A percentile compares a stretch with the other conserved stretches of the same genome.
Evolutionary conservation across 352 stramenopile genomes (phyloP).

Genomic region (Plasmopara viticola): DNA sequence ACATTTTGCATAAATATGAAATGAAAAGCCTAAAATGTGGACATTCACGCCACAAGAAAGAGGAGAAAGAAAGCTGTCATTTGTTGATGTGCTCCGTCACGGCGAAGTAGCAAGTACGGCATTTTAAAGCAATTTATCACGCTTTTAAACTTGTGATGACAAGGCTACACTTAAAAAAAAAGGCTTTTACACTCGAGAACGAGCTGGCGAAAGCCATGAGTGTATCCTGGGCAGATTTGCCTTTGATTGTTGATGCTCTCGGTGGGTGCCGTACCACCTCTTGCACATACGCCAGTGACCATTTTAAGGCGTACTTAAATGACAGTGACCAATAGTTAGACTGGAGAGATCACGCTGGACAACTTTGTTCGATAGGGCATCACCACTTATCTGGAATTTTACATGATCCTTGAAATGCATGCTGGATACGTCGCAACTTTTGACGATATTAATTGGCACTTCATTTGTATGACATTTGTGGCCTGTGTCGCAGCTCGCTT

Average conservation of each 20-base stretch:
- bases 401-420: conserved; percentile 86
- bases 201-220: conserved; percentile 75
- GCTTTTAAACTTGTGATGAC: background rate
- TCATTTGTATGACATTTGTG: conserved; percentile 63
- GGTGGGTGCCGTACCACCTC: conserved; percentile 22
- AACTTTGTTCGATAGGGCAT: conserved; percentile 70
- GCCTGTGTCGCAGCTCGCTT: conserved; percentile 63
- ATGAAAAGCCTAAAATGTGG: too few relatives aligned
- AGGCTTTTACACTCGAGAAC: conserved; percentile 77
- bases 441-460: conserved; percentile 71
- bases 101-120: conserved; percentile 59
- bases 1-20: too few relatives aligned
- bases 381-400: conserved; percentile 78
- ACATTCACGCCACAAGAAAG: too few relatives aligned
- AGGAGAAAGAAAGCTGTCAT: conserved; percentile 43
- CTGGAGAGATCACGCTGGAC: conserved; percentile 31
- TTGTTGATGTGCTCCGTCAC: conserved; percentile 71
- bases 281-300: background rate
- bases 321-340: conserved; percentile 33
- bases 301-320: background rate
- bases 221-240: conserved; percentile 47
- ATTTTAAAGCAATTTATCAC: background rate
- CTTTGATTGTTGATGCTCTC: conserved; percentile 71
- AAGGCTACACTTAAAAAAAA: conserved; percentile 35
- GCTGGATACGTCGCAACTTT: conserved; percentile 77